Evolutionary conservation across 371 early-diverging fungal genomes (phyloP).

Genomic region (Smittium mucronatum): DNA sequence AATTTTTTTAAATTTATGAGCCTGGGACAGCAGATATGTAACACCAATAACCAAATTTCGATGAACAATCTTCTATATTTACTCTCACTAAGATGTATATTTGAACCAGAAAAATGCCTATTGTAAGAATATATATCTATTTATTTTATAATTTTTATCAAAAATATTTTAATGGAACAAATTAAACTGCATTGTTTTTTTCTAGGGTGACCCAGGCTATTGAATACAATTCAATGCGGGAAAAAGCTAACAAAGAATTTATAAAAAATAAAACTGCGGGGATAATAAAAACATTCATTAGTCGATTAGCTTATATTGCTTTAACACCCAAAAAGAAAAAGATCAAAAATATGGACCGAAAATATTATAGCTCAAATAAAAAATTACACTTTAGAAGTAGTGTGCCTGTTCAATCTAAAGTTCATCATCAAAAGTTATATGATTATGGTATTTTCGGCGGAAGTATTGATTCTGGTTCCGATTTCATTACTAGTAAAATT

Average conservation of each 20-base stretch:
- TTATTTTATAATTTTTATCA: not conserved
- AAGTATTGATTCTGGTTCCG: no score
- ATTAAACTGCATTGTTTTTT: no score
- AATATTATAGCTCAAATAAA: no score
- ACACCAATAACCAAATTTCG: not conserved
- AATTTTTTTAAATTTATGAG: not conserved
- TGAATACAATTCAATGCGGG: not conserved
- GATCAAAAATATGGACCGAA: no score
- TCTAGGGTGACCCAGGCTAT: not conserved
- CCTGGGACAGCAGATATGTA: not conserved
- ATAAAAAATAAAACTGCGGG: not conserved
- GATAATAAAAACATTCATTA: not conserved
- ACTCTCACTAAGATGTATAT: not conserved
- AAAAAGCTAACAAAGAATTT: not conserved
- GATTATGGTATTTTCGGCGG: no score
- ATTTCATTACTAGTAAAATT: no score
- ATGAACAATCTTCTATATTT: not conserved
- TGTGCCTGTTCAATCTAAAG: no score
- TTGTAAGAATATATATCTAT: not conserved
- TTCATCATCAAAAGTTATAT: no score
- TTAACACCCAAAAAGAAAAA: no score
- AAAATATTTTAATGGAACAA: no score
- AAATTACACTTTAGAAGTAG: no score
- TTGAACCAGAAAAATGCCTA: constrained; percentile 4
- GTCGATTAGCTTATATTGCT: no score